Evolutionary conservation across 2,329 filamentous ascomycete genomes (phyloP), one percentile per base, ranked within the genome.

Genomic region (Lachnellula arida): DNA sequence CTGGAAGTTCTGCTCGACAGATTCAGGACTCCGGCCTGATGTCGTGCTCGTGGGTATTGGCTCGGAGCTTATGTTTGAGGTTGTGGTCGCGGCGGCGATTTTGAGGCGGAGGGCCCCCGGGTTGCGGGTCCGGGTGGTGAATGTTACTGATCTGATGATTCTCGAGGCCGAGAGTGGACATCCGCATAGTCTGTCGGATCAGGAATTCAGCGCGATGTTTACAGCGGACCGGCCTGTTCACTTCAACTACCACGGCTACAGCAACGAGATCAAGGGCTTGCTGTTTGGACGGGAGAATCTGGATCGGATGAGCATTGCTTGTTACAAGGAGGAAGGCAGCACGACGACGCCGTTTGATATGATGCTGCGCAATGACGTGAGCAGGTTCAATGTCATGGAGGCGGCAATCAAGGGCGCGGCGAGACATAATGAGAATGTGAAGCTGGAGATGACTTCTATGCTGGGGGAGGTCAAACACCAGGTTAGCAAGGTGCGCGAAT

Each of bases 341-440:
- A 87, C 84, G 0, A 88, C 84, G 0, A 87, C 84, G 2, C 84
- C 84, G 2, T 87, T 88, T 62, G 81, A 87, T 63, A 87, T 87
- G 84, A 83, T 87, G 82, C 73, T 87, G 1, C 68, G 79, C 4
- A 88, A 88, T 63, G 63, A 72, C 19, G 81, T 84, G 1, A 84
- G 78, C 17, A 73, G 84, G 43, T 88, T 79, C 61, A 77, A 87
- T 65, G 75, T 87, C 19, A 81, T 80, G 0, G 73, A 77, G 58
- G 70, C 76, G 11, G 84, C 83, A 2, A 63, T 87, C 49, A 71
- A 69, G 44, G 77, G 75, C 1, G 82, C 71, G 0, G 73, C 76
- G 1, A 71, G 69, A 62, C 61, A 67, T 3, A 84, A 84, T 55
- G 73, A 77, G 34, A 73, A 73, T 88, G 87, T 49, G 87, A 87